phyloP scores from a whole-genome alignment of 495 filamentous ascomycete species.

The Penicillium pulvis region DNA sequence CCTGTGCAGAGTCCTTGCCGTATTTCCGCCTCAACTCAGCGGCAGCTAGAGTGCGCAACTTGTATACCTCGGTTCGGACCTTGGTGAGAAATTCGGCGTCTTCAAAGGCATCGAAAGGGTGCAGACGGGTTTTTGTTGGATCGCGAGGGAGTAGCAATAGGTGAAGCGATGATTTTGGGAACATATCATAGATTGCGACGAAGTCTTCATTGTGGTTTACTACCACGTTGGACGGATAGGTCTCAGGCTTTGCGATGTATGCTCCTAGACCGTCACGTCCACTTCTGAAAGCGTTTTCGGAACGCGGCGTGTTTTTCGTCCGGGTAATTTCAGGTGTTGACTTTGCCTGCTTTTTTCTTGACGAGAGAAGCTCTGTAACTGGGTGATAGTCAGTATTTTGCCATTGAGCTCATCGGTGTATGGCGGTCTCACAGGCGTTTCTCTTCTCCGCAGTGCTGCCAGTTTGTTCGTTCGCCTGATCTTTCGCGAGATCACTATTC shows the following conservation, averaged over 20 bases:
- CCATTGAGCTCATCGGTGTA: neutral
- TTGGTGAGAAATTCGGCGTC: constrained; percentile 69
- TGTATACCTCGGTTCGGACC: constrained; percentile 60
- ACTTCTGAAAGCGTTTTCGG: constrained; percentile 27
- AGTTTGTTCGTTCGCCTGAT: constrained; percentile 5
- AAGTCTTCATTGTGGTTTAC: constrained; percentile 70
- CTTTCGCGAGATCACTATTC: neutral
- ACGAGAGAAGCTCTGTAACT: constrained; percentile 72
- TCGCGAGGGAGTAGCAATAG: constrained; percentile 83
- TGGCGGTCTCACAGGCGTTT: constrained; percentile 42
- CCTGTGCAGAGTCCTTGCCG: constrained; percentile 62
- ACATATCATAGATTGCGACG: constrained; percentile 81
- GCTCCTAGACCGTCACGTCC: constrained; percentile 65
- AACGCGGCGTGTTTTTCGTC: neutral
- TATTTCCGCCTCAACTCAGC: constrained; percentile 73
- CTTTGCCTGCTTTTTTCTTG: constrained; percentile 54
- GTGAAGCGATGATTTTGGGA: constrained; percentile 83
- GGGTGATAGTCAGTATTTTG: neutral
- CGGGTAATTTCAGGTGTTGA: constrained; percentile 21
- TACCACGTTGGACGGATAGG: constrained; percentile 61
- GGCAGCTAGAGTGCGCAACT: constrained; percentile 65
- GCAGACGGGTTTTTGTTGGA: constrained; percentile 56
- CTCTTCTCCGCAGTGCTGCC: constrained; percentile 35
- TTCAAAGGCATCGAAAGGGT: constrained; percentile 79
- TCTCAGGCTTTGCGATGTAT: constrained; percentile 70